Base-by-base conservation (phyloP, 75 land plant genomes). In the Pinus tabuliformis region DNA sequence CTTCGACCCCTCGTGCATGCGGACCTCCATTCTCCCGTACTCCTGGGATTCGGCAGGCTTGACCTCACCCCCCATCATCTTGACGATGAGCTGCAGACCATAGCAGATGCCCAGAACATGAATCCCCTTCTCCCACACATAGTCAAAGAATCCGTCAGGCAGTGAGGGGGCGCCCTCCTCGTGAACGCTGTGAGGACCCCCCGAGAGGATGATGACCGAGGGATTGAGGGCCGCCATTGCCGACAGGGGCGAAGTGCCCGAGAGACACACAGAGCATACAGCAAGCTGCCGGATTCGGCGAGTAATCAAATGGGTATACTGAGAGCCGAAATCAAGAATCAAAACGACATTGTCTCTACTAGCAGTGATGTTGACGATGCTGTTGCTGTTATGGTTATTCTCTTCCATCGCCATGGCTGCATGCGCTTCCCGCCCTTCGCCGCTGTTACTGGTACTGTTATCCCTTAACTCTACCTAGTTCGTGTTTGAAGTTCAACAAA, bases 261-360 rank as follows among this genome's bases (percentile, higher is more conserved):
- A 83, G 82, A 91, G 59, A 83, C 97, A 93, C 56, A 93, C 82
- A 20, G 97, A 93, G 80, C 85, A 84, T 66, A 96, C 84, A 56
- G 84, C 78, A 70, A 93, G 87, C 75, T 77, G 72, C 1, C 99
- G 91, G 62, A 96, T 83, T 21, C 99, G 86, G 22, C 99, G 90
- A 26, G 99, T 96, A 77, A 96, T 96, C 73, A 96, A 91, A 81
- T 96, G 99, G 22, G 97, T 96, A 83, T 96, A 93, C 78, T 96
- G 99, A 9, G 99, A 96, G 21, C 99, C 99, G 73, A 76, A 96
- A 79, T 96, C 99, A n/a, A 96, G 87, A 72, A 93, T 91, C 68
- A 96, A 71, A 6, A 93, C 97, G 33, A 33, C 33, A 33, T 33
- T 33, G 33, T 33, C 33, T 33, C 33, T 33, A 33, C 33, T 33